Evolutionary conservation across 2,329 filamentous ascomycete genomes (phyloP).

Genomic region (Colletotrichum liaoningense): DNA sequence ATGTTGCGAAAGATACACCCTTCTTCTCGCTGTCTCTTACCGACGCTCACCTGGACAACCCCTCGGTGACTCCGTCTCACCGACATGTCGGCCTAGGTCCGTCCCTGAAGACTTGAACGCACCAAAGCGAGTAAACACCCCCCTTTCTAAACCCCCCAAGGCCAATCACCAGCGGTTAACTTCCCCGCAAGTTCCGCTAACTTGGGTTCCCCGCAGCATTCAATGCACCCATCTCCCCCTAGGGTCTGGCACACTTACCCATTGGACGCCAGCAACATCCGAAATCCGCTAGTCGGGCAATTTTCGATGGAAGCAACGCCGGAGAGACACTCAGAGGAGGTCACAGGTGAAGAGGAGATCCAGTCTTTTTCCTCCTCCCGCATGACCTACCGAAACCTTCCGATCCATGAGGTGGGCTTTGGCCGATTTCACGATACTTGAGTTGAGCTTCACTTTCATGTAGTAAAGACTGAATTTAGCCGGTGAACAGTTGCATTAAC

Average conservation of each 20-base stretch:
- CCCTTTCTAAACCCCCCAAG: neutral
- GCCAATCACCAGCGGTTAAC: slow-evolving; percentile 2
- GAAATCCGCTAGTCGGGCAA: neutral
- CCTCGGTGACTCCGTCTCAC: neutral
- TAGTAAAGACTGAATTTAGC: neutral
- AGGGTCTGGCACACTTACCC: neutral
- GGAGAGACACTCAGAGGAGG: neutral
- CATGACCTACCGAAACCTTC: slow-evolving; percentile 30
- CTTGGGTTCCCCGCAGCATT: slow-evolving; percentile 28
- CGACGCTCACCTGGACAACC: fast-evolving
- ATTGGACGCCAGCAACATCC: neutral
- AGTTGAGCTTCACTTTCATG: neutral
- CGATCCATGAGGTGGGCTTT: neutral
- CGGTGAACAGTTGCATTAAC: no score
- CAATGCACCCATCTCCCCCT: neutral
- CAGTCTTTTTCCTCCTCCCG: slow-evolving; percentile 14
- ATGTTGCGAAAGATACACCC: no score
- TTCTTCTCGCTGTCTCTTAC: fast-evolving
- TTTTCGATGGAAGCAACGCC: neutral
- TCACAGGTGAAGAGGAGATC: slow-evolving; percentile 2
- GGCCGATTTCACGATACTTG: neutral
- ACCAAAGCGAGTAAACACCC: neutral
- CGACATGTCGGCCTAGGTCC: neutral
- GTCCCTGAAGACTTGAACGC: neutral
- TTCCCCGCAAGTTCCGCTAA: slow-evolving; percentile 26